A percentile compares a stretch with the other conserved stretches of the same genome.
These are phyloP conservation scores for Magnolia changhungtana DNA, from an alignment of 164 flowering plant genomes.

Conservation along the genomic window DNA sequence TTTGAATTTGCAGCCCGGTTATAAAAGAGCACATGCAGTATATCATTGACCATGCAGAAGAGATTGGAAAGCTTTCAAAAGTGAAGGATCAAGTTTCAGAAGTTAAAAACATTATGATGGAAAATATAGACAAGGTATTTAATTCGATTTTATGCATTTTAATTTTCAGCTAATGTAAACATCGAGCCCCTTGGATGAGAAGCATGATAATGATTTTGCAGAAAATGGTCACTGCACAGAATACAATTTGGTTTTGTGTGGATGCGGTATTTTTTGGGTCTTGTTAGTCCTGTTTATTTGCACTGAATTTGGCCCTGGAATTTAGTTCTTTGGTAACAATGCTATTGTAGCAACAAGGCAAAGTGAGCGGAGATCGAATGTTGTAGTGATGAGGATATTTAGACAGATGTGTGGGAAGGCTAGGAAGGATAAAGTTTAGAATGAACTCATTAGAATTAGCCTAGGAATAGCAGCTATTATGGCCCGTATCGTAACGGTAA, in stretches of 20 bases:
- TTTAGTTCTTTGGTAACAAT: too few relatives aligned
- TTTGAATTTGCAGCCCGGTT: slow-evolving; percentile 45
- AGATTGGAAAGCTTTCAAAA: slow-evolving; percentile 77
- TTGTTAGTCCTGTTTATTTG: too few relatives aligned
- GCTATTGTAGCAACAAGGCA: too few relatives aligned
- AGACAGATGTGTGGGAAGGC: too few relatives aligned
- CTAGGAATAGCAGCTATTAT: too few relatives aligned
- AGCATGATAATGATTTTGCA: slow-evolving; percentile 2
- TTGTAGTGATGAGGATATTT: too few relatives aligned
- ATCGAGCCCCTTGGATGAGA: not conserved
- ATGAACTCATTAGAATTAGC: too few relatives aligned
- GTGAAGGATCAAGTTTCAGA: slow-evolving; percentile 93
- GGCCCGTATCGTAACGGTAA: too few relatives aligned
- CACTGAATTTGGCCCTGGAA: too few relatives aligned
- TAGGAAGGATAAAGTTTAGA: too few relatives aligned
- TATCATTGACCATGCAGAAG: slow-evolving; percentile 82
- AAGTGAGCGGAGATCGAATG: too few relatives aligned
- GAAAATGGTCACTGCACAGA: not conserved
- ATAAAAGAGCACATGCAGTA: slow-evolving; percentile 93
- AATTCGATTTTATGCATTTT: not conserved
- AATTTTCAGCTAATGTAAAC: not conserved
- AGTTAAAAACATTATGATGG: slow-evolving; percentile 81
- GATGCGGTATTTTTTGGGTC: too few relatives aligned
- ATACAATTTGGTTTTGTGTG: not conserved
- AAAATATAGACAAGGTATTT: slow-evolving; percentile 83